phyloP scores from a whole-genome alignment of 2,329 filamentous ascomycete species.

The Colletotrichum orchidophilum region DNA sequence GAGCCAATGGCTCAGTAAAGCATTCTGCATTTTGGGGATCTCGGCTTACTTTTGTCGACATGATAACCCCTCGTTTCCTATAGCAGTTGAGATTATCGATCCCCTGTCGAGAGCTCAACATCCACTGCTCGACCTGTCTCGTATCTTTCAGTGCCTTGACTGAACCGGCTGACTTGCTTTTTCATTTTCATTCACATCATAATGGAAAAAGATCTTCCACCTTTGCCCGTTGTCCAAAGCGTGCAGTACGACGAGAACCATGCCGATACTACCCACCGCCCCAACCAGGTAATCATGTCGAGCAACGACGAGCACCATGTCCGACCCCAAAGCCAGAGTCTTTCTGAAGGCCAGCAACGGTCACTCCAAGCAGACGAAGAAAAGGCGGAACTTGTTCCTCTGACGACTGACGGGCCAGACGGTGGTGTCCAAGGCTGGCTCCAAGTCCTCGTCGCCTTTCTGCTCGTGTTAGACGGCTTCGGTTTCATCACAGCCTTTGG shows the following conservation, averaged over 20 bases:
- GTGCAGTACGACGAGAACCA: background rate
- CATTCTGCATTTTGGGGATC: background rate
- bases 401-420: slow-evolving; percentile 1
- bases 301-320: background rate
- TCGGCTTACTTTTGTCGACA: slow-evolving; percentile 5
- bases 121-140: background rate
- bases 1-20: background rate
- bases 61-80: background rate
- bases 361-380: background rate
- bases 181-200: background rate
- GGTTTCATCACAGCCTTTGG: slow-evolving; percentile 58
- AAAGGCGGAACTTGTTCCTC: background rate
- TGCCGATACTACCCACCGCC: background rate
- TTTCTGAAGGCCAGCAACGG: background rate
- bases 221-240: background rate
- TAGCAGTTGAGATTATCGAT: background rate
- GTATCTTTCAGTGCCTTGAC: background rate
- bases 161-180: too few relatives aligned
- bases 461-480: slow-evolving; percentile 53
- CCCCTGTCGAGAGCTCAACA: background rate
- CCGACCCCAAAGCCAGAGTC: background rate
- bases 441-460: slow-evolving; percentile 50
- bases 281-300: slow-evolving; percentile 2
- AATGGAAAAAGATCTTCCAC: background rate
- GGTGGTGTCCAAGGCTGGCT: slow-evolving; percentile 43